Evolutionary conservation across 2,329 filamentous ascomycete species (phyloP).

Genomic region (Calonectria leucothoes): DNA sequence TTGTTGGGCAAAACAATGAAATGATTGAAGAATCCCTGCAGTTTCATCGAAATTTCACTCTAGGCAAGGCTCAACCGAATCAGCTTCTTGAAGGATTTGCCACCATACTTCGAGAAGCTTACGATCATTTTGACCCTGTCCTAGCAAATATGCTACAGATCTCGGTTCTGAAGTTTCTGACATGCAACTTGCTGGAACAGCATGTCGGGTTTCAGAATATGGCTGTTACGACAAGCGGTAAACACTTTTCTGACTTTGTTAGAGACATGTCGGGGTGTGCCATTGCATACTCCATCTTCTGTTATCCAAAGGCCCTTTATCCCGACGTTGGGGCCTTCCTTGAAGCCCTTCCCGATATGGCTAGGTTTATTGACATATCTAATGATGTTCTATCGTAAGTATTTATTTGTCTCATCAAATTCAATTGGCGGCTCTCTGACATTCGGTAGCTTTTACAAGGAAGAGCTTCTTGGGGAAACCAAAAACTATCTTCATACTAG

Average conservation of each 20-base stretch:
- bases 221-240: neutral
- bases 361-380: neutral
- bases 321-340: constrained; percentile 9
- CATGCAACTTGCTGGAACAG: constrained; percentile 9
- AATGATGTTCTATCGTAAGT: neutral
- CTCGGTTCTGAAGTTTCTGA: constrained; percentile 13
- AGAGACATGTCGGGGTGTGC: constrained; percentile 14
- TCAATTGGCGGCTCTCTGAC: neutral
- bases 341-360: constrained; percentile 1
- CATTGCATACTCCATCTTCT: constrained; percentile 7
- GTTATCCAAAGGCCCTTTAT: constrained; percentile 6
- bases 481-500: constrained; percentile 16
- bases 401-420: neutral
- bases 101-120: neutral
- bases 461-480: constrained; percentile 4
- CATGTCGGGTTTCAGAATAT: constrained; percentile 8
- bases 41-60: constrained; percentile 3
- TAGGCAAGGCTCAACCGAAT: constrained; percentile 1
- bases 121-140: constrained; percentile 9
- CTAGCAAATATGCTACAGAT: constrained; percentile 12
- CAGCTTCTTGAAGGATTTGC: constrained; percentile 15
- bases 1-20: constrained; percentile 9
- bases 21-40: constrained; percentile 15
- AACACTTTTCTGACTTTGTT: constrained; percentile 6
- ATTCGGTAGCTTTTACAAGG: constrained; percentile 14